Evolutionary conservation across 2,329 filamentous ascomycete genomes (phyloP).

Genomic region (Aspergillus luchuensis): DNA sequence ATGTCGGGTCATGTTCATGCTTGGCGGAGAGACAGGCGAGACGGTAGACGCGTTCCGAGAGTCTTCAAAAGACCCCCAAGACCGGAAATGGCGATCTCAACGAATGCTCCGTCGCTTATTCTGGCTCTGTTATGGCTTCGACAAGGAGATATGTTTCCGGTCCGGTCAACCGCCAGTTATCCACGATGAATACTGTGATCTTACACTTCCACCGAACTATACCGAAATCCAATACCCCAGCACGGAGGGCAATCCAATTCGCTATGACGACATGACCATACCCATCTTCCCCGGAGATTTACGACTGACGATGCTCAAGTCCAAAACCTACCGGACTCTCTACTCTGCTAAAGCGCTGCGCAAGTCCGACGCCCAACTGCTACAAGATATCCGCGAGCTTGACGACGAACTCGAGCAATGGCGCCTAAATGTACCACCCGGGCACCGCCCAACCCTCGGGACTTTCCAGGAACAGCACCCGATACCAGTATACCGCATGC

Average conservation of each 20-base stretch:
- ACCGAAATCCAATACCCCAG: constrained; percentile 2
- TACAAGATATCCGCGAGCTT: constrained; percentile 53
- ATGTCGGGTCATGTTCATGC: constrained; percentile 4
- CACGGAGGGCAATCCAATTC: not conserved
- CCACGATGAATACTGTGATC: constrained; percentile 51
- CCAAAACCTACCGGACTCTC: constrained; percentile 46
- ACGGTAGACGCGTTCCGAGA: no score
- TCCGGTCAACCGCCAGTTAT: constrained; percentile 52
- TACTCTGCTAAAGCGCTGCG: constrained; percentile 48
- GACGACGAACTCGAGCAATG: constrained; percentile 56
- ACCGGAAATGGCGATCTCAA: constrained; percentile 1
- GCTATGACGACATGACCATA: not conserved
- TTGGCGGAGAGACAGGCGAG: not conserved
- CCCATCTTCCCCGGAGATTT: constrained; percentile 46
- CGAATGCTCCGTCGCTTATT: constrained; percentile 41
- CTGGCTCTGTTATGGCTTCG: constrained; percentile 54
- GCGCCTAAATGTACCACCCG: constrained; percentile 43
- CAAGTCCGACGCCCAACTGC: constrained; percentile 53
- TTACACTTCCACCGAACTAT: constrained; percentile 42
- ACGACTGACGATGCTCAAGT: constrained; percentile 50
- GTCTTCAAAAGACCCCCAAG: not conserved
- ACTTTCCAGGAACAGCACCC: constrained; percentile 24
- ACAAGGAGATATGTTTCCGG: constrained; percentile 54
- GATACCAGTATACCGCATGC: constrained; percentile 33
- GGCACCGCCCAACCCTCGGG: constrained; percentile 47